Evolutionary conservation across 345 rosid species (phyloP).

Genomic region (Citrus glauca): DNA sequence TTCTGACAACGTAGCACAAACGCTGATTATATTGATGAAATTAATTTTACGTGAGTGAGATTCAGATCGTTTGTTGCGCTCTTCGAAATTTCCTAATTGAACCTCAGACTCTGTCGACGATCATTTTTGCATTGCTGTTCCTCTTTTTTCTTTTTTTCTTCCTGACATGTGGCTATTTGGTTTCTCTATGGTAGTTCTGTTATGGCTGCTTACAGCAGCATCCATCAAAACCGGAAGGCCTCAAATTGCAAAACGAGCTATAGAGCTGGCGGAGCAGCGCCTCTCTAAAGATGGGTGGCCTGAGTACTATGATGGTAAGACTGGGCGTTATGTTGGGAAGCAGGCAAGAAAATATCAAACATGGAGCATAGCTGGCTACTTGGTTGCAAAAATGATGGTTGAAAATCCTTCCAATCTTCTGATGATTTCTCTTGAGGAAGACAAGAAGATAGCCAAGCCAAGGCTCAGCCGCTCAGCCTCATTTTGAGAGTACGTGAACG

Average conservation of each 20-base stretch:
- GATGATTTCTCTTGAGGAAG: constrained; percentile 41
- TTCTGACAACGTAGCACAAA: neutral
- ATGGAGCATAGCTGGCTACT: constrained; percentile 44
- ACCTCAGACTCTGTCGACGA: neutral
- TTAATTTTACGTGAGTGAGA: neutral
- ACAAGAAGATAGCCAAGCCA: constrained; percentile 39
- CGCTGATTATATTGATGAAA: neutral
- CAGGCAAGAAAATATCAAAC: constrained; percentile 56
- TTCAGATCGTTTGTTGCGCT: neutral
- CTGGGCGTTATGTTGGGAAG: constrained; percentile 47
- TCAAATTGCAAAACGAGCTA: constrained; percentile 44
- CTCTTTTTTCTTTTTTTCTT: neutral
- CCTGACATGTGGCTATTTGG: neutral
- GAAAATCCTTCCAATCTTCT: constrained; percentile 42
- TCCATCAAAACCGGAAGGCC: constrained; percentile 56
- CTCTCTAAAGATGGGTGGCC: constrained; percentile 53
- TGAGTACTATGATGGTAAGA: constrained; percentile 48
- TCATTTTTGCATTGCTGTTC: neutral
- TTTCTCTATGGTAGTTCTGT: constrained; percentile 22
- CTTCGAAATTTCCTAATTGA: neutral
- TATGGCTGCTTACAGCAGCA: constrained; percentile 55
- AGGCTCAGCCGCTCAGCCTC: constrained; percentile 31
- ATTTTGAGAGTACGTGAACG: constrained; percentile 12
- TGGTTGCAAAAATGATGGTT: constrained; percentile 44
- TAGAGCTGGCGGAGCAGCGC: constrained; percentile 40